Percentiles rank a stretch among this genome's conserved stretches.
phyloP scores from a whole-genome alignment of 2,329 filamentous ascomycete genomes.

The Endocalyx cinctus region DNA sequence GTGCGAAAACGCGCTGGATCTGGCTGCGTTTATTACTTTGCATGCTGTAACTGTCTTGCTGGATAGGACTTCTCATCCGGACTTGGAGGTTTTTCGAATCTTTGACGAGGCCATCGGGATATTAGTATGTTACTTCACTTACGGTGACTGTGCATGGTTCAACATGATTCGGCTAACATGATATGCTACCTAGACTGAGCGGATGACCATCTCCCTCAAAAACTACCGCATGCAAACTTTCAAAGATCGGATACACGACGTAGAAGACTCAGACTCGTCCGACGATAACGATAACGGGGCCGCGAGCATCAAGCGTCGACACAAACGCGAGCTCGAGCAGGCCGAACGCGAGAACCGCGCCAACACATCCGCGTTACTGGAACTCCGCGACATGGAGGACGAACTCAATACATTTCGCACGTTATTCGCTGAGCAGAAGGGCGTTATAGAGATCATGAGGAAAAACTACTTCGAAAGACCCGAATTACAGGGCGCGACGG shows the following conservation, averaged over 20 bases:
- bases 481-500: slow-evolving; percentile 36
- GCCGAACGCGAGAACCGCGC: slow-evolving; percentile 56
- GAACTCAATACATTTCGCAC: slow-evolving; percentile 54
- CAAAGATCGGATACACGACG: slow-evolving; percentile 35
- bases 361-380: slow-evolving; percentile 58
- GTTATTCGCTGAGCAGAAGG: slow-evolving; percentile 54
- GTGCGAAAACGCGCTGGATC: slow-evolving; percentile 57
- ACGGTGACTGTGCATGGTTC: too few species aligned
- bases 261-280: slow-evolving; percentile 32
- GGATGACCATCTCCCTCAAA: slow-evolving; percentile 59
- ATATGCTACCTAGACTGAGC: slow-evolving; percentile 28
- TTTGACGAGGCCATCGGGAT: slow-evolving; percentile 64
- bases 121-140: slow-evolving; percentile 39
- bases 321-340: slow-evolving; percentile 33
- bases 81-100: slow-evolving; percentile 59
- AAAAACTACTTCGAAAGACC: slow-evolving; percentile 36
- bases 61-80: slow-evolving; percentile 54
- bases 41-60: slow-evolving; percentile 60
- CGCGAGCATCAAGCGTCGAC: slow-evolving; percentile 38
- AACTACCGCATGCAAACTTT: slow-evolving; percentile 56
- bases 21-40: slow-evolving; percentile 57
- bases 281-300: slow-evolving; percentile 38
- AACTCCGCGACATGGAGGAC: slow-evolving; percentile 61
- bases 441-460: slow-evolving; percentile 44
- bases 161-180: too few species aligned